phyloP scores from a whole-genome alignment of 2,329 filamentous ascomycete genomes.

The Volutella citrinella region DNA sequence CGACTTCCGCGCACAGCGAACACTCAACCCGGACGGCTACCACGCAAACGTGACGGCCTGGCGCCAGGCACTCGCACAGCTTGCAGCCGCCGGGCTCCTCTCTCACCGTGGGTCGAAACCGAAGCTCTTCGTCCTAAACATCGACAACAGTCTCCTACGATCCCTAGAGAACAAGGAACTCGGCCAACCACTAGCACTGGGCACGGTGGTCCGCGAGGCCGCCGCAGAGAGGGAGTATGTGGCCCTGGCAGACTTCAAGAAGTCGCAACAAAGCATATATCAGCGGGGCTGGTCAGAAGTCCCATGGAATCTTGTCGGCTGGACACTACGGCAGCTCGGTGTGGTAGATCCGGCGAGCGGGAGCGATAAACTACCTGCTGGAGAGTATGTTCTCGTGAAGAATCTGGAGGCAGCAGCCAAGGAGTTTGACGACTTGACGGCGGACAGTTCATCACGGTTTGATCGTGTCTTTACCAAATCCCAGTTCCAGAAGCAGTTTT shows the following conservation, averaged over 20 bases:
- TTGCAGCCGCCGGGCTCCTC: constrained; percentile 59
- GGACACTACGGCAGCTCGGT: constrained; percentile 71
- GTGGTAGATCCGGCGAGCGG: constrained; percentile 47
- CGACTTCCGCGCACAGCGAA: constrained; percentile 73
- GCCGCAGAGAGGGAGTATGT: constrained; percentile 67
- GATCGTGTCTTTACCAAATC: constrained; percentile 66
- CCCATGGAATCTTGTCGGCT: constrained; percentile 69
- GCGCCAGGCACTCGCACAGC: constrained; percentile 70
- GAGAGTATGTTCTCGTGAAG: constrained; percentile 62
- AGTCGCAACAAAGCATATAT: constrained; percentile 67
- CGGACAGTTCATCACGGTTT: constrained; percentile 47
- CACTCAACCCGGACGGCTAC: constrained; percentile 82
- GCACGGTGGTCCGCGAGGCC: constrained; percentile 74
- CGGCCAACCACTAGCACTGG: constrained; percentile 77
- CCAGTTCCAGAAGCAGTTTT: constrained; percentile 61
- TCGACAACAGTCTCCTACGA: constrained; percentile 63
- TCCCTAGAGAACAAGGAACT: constrained; percentile 74
- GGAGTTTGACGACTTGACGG: constrained; percentile 46
- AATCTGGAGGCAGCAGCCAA: constrained; percentile 60
- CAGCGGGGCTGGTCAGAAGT: constrained; percentile 64
- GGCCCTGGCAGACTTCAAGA: constrained; percentile 65
- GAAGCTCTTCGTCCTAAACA: constrained; percentile 50
- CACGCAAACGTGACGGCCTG: constrained; percentile 76
- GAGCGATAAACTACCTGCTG: constrained; percentile 56
- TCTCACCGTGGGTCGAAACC: constrained; percentile 38